Evolutionary conservation across 306 rosid genomes (phyloP).

Genomic region (Corylus americana): DNA sequence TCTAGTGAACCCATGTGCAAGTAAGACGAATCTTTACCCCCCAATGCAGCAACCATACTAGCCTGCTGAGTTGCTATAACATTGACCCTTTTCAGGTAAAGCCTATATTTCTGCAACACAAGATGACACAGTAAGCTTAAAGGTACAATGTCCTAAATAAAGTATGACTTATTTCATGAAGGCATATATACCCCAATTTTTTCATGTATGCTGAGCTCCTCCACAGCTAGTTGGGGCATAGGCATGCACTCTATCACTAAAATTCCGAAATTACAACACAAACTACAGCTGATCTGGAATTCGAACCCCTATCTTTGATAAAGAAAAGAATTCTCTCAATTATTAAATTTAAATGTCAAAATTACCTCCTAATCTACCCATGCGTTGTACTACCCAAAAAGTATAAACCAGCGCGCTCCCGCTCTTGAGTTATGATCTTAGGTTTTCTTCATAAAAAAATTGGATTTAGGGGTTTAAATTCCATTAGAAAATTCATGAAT

Average conservation of each 20-base stretch:
- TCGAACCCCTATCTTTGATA: not conserved
- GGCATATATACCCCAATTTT: not conserved
- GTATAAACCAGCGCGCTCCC: not conserved
- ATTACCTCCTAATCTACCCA: not conserved
- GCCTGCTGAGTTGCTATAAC: slow-evolving; percentile 43
- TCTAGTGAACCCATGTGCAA: slow-evolving; percentile 40
- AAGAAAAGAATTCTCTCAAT: not conserved
- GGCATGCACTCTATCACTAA: not conserved
- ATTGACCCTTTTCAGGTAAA: slow-evolving; percentile 46
- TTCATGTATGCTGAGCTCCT: not conserved
- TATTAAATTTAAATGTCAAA: not conserved
- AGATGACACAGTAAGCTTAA: slow-evolving; percentile 20
- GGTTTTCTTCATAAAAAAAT: not conserved
- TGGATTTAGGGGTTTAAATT: not conserved
- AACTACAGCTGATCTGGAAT: not conserved
- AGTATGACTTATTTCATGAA: not conserved
- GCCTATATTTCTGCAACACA: slow-evolving; percentile 67
- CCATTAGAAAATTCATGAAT: not conserved
- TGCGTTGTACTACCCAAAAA: not conserved
- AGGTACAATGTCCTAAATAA: not conserved
- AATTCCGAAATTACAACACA: not conserved
- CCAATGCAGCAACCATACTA: slow-evolving; percentile 40
- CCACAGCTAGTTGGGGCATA: not conserved
- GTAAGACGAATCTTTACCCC: slow-evolving; percentile 51
- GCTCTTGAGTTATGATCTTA: not conserved